These are phyloP conservation scores for Polytrichum commune DNA, from an alignment of 225 moss, liverwort and hornwort genomes.

Conservation along the genomic window DNA sequence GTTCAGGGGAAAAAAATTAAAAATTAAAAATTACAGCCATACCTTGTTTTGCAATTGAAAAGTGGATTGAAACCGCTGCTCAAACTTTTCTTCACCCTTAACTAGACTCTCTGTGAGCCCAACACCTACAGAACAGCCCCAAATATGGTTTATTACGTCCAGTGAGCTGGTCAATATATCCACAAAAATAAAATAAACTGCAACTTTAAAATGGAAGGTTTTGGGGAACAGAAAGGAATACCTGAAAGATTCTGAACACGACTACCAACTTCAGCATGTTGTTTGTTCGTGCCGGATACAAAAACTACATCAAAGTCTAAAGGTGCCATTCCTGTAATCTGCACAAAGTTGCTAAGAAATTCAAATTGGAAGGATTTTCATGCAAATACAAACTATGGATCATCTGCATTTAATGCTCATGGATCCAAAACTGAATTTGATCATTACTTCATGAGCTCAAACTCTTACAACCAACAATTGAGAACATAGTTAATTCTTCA, in stretches of 20 bases:
- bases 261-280: constrained; percentile 21
- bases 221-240: constrained; percentile 18
- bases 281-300: constrained; percentile 65
- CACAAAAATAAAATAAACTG: neutral
- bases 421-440: too few relatives aligned
- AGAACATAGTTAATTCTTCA: neutral
- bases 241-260: constrained; percentile 71
- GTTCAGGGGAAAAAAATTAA: too few relatives aligned
- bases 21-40: too few relatives aligned
- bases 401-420: too few relatives aligned
- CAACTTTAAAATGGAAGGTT: neutral
- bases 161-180: too few relatives aligned
- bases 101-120: constrained; percentile 54
- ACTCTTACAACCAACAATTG: too few relatives aligned
- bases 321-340: constrained; percentile 73
- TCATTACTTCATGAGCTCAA: too few relatives aligned
- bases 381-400: too few relatives aligned
- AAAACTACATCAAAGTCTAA: constrained; percentile 76
- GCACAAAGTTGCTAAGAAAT: constrained; percentile 13
- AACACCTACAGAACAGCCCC: constrained; percentile 30
- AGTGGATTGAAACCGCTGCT: constrained; percentile 73
- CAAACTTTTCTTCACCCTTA: constrained; percentile 75
- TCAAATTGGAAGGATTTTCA: too few relatives aligned
- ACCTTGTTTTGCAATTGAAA: constrained; percentile 76
- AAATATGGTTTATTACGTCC: neutral